Evolutionary conservation across 2,329 filamentous ascomycete species (phyloP).

Genomic region (Chrysosporium queenslandicum): DNA sequence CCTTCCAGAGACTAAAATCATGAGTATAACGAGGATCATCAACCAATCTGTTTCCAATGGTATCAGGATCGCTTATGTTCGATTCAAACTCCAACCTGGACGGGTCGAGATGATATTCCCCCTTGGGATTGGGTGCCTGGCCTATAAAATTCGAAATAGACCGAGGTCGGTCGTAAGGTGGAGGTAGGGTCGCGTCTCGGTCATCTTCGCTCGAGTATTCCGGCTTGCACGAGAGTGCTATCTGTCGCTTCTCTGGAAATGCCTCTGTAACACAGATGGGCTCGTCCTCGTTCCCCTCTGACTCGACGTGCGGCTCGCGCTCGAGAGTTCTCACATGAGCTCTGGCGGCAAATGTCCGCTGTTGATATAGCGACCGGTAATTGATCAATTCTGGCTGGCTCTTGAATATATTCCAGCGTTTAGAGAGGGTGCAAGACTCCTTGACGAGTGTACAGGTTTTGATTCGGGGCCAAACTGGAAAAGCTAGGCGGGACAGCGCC

Average conservation of each 20-base stretch:
- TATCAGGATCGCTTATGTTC: constrained; percentile 29
- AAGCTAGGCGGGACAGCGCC: constrained; percentile 8
- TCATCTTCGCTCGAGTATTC: not conserved
- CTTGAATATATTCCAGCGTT: not conserved
- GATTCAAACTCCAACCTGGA: constrained; percentile 36
- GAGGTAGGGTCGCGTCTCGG: not conserved
- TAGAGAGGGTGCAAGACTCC: not conserved
- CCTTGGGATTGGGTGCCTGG: constrained; percentile 4
- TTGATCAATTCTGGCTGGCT: not conserved
- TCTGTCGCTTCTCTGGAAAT: not conserved
- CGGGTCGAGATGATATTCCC: constrained; percentile 18
- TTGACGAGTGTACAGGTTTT: not conserved
- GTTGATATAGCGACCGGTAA: not conserved
- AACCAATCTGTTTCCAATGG: constrained; percentile 32
- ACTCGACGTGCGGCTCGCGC: not conserved
- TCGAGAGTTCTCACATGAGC: not conserved
- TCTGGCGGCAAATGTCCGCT: not conserved
- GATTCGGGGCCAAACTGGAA: not conserved
- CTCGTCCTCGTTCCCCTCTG: not conserved
- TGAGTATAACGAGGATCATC: constrained; percentile 26
- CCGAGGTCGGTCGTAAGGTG: not conserved
- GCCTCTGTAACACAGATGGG: not conserved
- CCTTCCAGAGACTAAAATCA: constrained; percentile 38
- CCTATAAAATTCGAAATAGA: constrained; percentile 14
- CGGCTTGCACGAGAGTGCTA: not conserved